Evolutionary conservation across 106 monocot species (phyloP).

Genomic region (Dioscorea alata): DNA sequence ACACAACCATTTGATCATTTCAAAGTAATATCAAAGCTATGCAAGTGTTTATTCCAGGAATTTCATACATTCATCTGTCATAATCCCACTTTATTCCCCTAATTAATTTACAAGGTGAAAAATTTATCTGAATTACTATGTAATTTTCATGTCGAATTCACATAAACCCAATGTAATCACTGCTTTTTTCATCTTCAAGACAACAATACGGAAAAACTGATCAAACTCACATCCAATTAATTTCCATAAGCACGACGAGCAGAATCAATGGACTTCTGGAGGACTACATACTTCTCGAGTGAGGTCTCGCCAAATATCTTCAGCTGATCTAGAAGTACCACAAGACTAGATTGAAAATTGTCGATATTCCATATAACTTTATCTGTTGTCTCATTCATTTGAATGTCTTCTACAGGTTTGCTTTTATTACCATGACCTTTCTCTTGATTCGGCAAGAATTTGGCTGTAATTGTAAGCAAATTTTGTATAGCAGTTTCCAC

Average conservation of each 20-base stretch:
- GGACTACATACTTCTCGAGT: slow-evolving; percentile 40
- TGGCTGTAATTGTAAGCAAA: slow-evolving; percentile 22
- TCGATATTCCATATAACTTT: slow-evolving; percentile 38
- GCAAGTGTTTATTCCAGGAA: no score
- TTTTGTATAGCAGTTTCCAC: slow-evolving; percentile 55
- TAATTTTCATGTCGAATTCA: background rate
- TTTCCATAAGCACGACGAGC: slow-evolving; percentile 36
- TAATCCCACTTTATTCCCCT: background rate
- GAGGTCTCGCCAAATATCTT: slow-evolving; percentile 52
- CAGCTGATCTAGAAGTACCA: slow-evolving; percentile 40
- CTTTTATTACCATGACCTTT: slow-evolving; percentile 31
- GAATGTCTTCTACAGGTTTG: slow-evolving; percentile 10
- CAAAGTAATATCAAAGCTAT: no score
- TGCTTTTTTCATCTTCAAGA: background rate
- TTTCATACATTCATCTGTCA: no score
- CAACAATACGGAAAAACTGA: background rate
- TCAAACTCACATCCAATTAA: background rate
- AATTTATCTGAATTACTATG: background rate
- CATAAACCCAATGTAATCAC: background rate
- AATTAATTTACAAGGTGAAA: slow-evolving; percentile 4
- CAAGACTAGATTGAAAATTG: slow-evolving; percentile 44
- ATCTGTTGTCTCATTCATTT: slow-evolving; percentile 21
- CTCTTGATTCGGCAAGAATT: slow-evolving; percentile 49
- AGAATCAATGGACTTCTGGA: slow-evolving; percentile 21
- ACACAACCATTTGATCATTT: no score